These are phyloP conservation scores for Nitzschia inconspicua DNA, from an alignment of 108 stramenopile genomes.

Conservation along the genomic window DNA sequence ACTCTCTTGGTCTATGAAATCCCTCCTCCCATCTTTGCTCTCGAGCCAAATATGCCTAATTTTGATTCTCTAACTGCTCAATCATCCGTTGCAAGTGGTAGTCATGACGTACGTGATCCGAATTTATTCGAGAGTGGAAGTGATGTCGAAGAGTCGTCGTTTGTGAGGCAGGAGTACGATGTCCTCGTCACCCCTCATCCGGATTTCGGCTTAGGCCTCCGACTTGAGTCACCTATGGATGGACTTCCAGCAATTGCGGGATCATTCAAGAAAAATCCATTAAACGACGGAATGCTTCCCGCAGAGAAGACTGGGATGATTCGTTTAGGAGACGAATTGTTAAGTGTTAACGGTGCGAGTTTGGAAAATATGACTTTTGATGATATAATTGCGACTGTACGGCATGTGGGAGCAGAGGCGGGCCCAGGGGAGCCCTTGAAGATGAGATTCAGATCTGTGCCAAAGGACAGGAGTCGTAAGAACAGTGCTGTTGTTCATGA, in stretches of 20 bases:
- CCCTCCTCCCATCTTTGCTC: conserved; percentile 68
- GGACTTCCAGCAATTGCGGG: conserved; percentile 83
- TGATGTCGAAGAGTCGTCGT: conserved; percentile 20
- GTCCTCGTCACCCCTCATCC: conserved; percentile 75
- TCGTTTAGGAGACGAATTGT: conserved; percentile 70
- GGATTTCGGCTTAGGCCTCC: conserved; percentile 80
- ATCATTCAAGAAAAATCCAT: conserved; percentile 82
- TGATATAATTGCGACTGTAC: conserved; percentile 73
- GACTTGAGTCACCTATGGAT: conserved; percentile 69
- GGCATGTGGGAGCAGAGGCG: conserved; percentile 64
- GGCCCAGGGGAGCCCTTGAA: conserved; percentile 48
- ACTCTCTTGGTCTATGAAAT: conserved; percentile 71
- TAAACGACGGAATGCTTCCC: conserved; percentile 77
- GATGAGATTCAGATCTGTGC: conserved; percentile 55
- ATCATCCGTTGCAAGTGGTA: conserved; percentile 18
- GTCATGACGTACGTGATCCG: conserved; percentile 13
- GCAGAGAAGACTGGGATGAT: conserved; percentile 80
- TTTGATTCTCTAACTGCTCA: conserved; percentile 59
- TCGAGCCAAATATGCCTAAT: conserved; percentile 72
- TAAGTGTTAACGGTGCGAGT: conserved; percentile 70
- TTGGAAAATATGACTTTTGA: conserved; percentile 73
- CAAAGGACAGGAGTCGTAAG: conserved; percentile 17
- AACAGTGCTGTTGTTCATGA: conserved; percentile 37
- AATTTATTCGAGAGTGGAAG: not conserved
- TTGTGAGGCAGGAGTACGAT: conserved; percentile 46